A percentile compares a stretch with the other conserved stretches of the same genome.
Evolutionary conservation across 805 yeast genomes (phyloP).

Genomic region (Kodamaea hsintzibuensis): DNA sequence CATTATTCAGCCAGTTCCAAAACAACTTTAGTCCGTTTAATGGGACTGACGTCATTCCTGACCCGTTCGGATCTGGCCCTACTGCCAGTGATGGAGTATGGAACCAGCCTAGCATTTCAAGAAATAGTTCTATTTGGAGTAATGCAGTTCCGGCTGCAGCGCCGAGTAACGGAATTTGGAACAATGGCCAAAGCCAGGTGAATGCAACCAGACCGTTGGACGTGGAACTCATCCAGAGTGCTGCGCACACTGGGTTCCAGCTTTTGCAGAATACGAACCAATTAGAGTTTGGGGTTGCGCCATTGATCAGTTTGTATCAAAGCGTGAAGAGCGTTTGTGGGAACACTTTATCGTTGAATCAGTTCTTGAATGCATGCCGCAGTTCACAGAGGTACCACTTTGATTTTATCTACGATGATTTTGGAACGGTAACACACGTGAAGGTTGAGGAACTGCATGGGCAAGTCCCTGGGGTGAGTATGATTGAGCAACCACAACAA

Average conservation of each 20-base stretch:
- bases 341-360: slow-evolving; percentile 32
- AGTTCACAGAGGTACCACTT: slow-evolving; percentile 34
- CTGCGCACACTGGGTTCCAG: slow-evolving; percentile 42
- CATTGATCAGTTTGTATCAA: slow-evolving; percentile 34
- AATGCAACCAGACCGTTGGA: slow-evolving; percentile 16
- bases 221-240: slow-evolving; percentile 39
- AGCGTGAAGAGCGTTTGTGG: slow-evolving; percentile 29
- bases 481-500: neutral
- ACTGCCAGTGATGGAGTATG: neutral
- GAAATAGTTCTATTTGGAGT: slow-evolving; percentile 37
- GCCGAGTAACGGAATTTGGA: slow-evolving; percentile 1
- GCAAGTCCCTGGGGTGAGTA: neutral
- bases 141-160: slow-evolving; percentile 9
- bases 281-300: slow-evolving; percentile 37
- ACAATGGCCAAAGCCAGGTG: neutral
- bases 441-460: slow-evolving; percentile 24
- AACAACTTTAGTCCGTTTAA: slow-evolving; percentile 21
- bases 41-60: slow-evolving; percentile 2
- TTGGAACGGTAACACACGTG: slow-evolving; percentile 45
- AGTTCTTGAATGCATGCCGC: slow-evolving; percentile 28
- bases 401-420: slow-evolving; percentile 47
- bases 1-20: slow-evolving; percentile 5
- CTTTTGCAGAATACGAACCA: slow-evolving; percentile 37
- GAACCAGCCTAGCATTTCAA: slow-evolving; percentile 12
- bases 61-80: neutral